Conservation (phyloP, 768 basidiomycete genomes). For the Serendipita sp. region DNA sequence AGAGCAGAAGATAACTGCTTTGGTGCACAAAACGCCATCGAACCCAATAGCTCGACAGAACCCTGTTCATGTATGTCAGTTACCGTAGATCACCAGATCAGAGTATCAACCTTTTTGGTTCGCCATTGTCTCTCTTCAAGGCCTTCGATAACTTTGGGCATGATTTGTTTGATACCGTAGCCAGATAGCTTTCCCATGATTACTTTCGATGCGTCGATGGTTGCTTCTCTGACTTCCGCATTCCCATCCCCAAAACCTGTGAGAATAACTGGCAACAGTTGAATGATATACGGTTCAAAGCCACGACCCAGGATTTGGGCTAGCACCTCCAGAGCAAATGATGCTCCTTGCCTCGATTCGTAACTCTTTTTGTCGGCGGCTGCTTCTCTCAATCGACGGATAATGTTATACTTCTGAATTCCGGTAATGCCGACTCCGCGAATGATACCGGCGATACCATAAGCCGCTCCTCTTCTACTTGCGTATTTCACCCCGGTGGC, state of each 20-base stretch:
- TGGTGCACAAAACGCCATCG: slow-evolving; percentile 98
- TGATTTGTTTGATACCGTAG: slow-evolving; percentile 88
- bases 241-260: slow-evolving; percentile 74
- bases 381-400: slow-evolving; percentile 54
- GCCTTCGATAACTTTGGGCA: slow-evolving; percentile 77
- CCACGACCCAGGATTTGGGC: slow-evolving; percentile 71
- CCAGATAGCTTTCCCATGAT: slow-evolving; percentile 94
- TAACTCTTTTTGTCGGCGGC: slow-evolving; percentile 80
- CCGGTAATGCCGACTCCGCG: slow-evolving; percentile 79
- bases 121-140: slow-evolving; percentile 98
- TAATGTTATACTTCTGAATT: slow-evolving; percentile 71
- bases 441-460: slow-evolving; percentile 84
- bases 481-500: slow-evolving; percentile 77
- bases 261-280: slow-evolving; percentile 70
- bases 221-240: slow-evolving; percentile 82
- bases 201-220: slow-evolving; percentile 76
- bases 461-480: slow-evolving; percentile 89
- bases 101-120: slow-evolving; percentile 46
- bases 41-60: slow-evolving; percentile 88
- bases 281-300: slow-evolving; percentile 86
- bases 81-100: background rate
- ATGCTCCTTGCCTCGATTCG: slow-evolving; percentile 79
- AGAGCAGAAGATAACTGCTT: slow-evolving; percentile 86
- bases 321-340: slow-evolving; percentile 90
- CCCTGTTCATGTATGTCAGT: slow-evolving; percentile 29